Evolutionary conservation across 495 filamentous ascomycete genomes (phyloP).

Genomic region (Friedmanniomyces endolithicus): DNA sequence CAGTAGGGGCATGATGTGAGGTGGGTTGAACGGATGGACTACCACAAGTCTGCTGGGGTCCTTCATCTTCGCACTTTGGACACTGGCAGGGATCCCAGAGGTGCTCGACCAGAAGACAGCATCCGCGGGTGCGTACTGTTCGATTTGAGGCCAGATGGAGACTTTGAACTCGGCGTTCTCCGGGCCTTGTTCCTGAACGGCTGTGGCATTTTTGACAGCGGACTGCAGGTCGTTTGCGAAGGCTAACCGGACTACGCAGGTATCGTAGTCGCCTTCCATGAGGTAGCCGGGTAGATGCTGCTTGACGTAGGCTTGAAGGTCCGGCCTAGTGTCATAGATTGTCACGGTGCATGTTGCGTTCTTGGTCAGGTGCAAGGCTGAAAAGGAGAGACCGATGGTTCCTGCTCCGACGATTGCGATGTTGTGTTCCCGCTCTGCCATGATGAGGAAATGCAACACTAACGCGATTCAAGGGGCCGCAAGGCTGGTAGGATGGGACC

Average conservation of each 20-base stretch:
- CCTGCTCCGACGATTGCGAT: slow-evolving; percentile 39
- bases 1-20: slow-evolving; percentile 51
- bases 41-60: slow-evolving; percentile 39
- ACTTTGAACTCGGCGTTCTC: slow-evolving; percentile 41
- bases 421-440: neutral
- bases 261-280: slow-evolving; percentile 15
- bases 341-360: slow-evolving; percentile 31
- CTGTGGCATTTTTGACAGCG: slow-evolving; percentile 36
- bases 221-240: slow-evolving; percentile 30
- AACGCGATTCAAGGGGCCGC: too few species aligned
- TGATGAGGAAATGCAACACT: neutral
- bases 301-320: slow-evolving; percentile 36
- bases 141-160: slow-evolving; percentile 39
- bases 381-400: slow-evolving; percentile 50
- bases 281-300: slow-evolving; percentile 21
- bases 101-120: slow-evolving; percentile 47
- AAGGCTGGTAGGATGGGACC: too few species aligned
- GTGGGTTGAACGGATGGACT: slow-evolving; percentile 53
- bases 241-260: slow-evolving; percentile 19
- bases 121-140: slow-evolving; percentile 26
- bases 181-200: slow-evolving; percentile 49
- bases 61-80: slow-evolving; percentile 31
- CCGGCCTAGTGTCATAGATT: slow-evolving; percentile 43
- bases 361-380: slow-evolving; percentile 41
- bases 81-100: slow-evolving; percentile 42